phyloP scores from a whole-genome alignment of 2,329 filamentous ascomycete genomes.

The Talaromyces sp. region DNA sequence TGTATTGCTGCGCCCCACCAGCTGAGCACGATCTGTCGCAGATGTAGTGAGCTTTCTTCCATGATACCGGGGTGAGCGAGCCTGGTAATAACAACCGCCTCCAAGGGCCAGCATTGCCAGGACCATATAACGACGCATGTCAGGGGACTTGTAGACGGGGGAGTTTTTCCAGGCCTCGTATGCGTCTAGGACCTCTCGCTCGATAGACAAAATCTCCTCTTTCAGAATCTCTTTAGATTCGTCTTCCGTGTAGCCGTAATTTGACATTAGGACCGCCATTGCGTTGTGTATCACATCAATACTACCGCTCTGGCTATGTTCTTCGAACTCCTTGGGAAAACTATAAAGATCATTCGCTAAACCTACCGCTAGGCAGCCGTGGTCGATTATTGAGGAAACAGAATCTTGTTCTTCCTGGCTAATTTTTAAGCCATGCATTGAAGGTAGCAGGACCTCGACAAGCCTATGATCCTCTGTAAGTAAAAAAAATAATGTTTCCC shows the following conservation, averaged over 20 bases:
- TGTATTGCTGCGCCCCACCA: background rate
- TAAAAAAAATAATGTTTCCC: background rate
- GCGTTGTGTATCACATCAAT: conserved; percentile 9
- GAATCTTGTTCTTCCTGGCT: background rate
- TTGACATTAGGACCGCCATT: conserved; percentile 9
- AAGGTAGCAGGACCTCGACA: background rate
- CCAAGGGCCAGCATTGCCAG: background rate
- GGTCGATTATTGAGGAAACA: background rate
- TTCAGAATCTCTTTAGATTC: conserved; percentile 10
- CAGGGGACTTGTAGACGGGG: background rate
- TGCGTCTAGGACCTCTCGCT: conserved; percentile 3
- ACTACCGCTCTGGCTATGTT: background rate
- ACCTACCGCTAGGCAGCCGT: background rate
- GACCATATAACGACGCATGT: background rate
- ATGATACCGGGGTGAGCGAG: background rate
- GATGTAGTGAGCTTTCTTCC: background rate
- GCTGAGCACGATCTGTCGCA: background rate
- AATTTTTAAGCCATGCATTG: background rate
- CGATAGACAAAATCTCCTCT: conserved; percentile 1
- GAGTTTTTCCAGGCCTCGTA: conserved; percentile 7
- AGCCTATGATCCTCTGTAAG: background rate
- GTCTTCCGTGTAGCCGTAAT: conserved; percentile 10
- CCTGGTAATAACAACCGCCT: background rate
- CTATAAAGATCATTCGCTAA: conserved; percentile 11
- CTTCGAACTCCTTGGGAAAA: conserved; percentile 8